Evolutionary conservation across 2,329 filamentous ascomycete genomes (phyloP), one percentile per base, ranked within the genome.

Genomic region (Leptographium flavum): DNA sequence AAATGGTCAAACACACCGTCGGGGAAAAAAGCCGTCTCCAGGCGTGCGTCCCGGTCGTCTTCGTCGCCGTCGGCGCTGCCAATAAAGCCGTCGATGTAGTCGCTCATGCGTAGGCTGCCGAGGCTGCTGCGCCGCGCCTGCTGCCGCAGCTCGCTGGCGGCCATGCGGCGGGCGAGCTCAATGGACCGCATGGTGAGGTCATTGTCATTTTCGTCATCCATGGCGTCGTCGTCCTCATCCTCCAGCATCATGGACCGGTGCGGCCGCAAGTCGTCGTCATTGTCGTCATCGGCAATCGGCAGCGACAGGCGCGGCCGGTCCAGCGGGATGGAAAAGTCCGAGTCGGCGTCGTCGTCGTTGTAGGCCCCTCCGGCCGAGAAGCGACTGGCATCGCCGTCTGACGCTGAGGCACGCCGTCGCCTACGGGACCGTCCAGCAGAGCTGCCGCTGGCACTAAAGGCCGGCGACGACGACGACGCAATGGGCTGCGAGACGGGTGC

Each of bases 201-300:
- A 23, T 48, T 45, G 37, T 38, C 44, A 21, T 73, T 63, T 15
- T 69, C 63, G 36, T 72, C 27, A 11, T 28, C 27, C 3, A 28
- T 28, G 3, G 8, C 69, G 33, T 72, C 68, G 51, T 79, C 70
- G 36, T 76, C 72, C 23, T 78, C 47, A 19, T 48, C 61, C 25
- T 69, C 70, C 23, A 80, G 57, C 7, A 74, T 77, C 47, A 79
- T 60, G 21, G 73, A 64, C 15, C 76, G 76, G 19, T 73, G 71
- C 17, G 37, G 37, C 37, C 22, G 22, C 35, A 37, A 11, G 19
- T 37, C 35, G 35, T 37, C 35, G 35, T 37, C 35, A 19, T 37
- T 37, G 35, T 68, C 66, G 35, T 67, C 65, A 21, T 67, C 61
- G 27, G 68, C 68, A 22, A 75, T 56, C 2, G 73, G 70, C 22